Percentiles rank a stretch among this genome's conserved stretches.
Evolutionary conservation across 208 protist species (phyloP).

Genomic region (Phytomonas sp.): DNA sequence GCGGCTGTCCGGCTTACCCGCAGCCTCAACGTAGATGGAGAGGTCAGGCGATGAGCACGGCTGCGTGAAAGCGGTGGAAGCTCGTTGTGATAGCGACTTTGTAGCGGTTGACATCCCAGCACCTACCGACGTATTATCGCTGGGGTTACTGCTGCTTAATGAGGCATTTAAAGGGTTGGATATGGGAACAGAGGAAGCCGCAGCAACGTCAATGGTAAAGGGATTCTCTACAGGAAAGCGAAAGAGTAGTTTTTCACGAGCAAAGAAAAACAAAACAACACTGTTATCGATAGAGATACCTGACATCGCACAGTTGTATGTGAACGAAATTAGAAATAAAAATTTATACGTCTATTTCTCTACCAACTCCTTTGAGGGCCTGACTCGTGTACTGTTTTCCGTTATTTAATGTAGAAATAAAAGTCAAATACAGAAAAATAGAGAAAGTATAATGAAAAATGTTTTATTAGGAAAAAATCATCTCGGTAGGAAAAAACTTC

Average conservation of each 20-base stretch:
- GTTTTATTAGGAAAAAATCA: not conserved
- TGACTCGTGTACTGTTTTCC: not conserved
- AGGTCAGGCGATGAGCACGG: not conserved
- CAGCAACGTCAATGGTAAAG: constrained; percentile 34
- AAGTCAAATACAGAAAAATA: not conserved
- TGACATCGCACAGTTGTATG: not conserved
- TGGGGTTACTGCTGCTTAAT: not conserved
- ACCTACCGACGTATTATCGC: not conserved
- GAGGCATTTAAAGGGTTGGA: not conserved
- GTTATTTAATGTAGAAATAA: not conserved
- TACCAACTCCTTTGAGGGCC: not conserved
- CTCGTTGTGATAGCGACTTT: constrained; percentile 4
- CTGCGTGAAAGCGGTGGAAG: not conserved
- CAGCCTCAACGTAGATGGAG: not conserved
- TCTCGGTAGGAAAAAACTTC: not conserved
- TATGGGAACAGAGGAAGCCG: not conserved
- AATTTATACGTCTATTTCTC: not conserved
- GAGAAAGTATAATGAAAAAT: not conserved
- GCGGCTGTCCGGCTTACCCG: constrained; percentile 11
- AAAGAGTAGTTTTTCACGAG: constrained; percentile 68
- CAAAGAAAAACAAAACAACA: constrained; percentile 72
- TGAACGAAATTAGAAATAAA: not conserved
- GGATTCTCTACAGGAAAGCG: constrained; percentile 69
- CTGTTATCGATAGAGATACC: not conserved
- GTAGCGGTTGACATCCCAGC: not conserved